Evolutionary conservation across 139 green algal species (phyloP).

Genomic region (Yamagishiella unicocca): DNA sequence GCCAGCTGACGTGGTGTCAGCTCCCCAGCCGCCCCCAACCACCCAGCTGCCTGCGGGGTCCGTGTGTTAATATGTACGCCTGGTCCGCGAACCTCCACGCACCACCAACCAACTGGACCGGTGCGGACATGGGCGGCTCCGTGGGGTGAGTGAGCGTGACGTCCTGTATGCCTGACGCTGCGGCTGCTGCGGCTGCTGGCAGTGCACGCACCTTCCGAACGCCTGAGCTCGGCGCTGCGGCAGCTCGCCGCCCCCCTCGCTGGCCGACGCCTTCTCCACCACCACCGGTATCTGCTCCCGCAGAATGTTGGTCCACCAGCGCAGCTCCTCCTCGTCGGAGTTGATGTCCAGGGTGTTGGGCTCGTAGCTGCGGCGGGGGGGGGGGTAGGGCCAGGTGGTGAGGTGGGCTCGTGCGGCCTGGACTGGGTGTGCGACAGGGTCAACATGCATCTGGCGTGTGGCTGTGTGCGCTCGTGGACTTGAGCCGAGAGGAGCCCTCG

Average conservation of each 20-base stretch:
- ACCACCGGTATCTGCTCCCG: conserved; percentile 71
- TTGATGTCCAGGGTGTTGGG: conserved; percentile 94
- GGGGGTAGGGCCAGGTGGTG: background rate
- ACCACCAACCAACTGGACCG: too few relatives aligned
- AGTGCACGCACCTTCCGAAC: conserved; percentile 74
- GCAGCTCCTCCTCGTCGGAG: conserved; percentile 79
- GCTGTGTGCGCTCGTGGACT: background rate
- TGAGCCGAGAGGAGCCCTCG: too few relatives aligned
- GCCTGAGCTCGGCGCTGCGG: conserved; percentile 79
- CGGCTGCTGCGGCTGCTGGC: too few relatives aligned
- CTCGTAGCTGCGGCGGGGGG: conserved; percentile 75
- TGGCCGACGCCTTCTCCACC: conserved; percentile 86
- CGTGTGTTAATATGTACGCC: too few relatives aligned
- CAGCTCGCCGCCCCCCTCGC: conserved; percentile 63
- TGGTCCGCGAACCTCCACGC: too few relatives aligned
- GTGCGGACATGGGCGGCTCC: too few relatives aligned
- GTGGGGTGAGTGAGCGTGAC: too few relatives aligned
- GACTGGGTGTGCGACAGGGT: background rate
- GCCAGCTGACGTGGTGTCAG: too few relatives aligned
- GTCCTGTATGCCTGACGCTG: too few relatives aligned
- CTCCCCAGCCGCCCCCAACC: too few relatives aligned
- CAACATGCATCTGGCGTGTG: background rate
- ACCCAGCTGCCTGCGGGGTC: too few relatives aligned
- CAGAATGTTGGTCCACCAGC: conserved; percentile 93
- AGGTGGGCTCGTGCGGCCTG: background rate